Conservation (phyloP, 2,329 filamentous ascomycete genomes). For the Pseudogymnoascus verrucosus region DNA sequence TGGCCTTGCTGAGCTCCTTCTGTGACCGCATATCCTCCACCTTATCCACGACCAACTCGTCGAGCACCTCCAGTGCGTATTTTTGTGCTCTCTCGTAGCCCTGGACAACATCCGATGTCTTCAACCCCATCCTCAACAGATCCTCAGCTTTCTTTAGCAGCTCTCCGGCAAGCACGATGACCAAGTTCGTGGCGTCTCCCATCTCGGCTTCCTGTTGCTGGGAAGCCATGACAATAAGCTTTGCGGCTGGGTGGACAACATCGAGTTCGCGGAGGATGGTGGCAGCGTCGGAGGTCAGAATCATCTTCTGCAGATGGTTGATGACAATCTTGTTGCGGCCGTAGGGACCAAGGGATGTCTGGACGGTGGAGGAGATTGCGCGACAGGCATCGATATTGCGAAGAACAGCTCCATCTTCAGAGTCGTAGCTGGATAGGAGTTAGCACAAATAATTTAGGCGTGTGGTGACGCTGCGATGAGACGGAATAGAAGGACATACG, state of each 20-base stretch:
- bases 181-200: constrained; percentile 96
- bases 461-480: neutral
- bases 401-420: constrained; percentile 96
- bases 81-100: constrained; percentile 94
- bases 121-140: constrained; percentile 89
- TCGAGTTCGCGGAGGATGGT: constrained; percentile 97
- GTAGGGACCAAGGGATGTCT: constrained; percentile 93
- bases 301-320: constrained; percentile 99
- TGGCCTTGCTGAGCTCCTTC: constrained; percentile 84
- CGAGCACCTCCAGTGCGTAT: constrained; percentile 75
- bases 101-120: constrained; percentile 93
- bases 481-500: neutral
- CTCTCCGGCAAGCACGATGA: constrained; percentile 92
- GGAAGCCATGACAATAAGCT: constrained; percentile 95
- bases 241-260: constrained; percentile 95
- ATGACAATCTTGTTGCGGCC: constrained; percentile 99
- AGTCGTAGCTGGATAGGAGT: constrained; percentile 68
- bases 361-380: constrained; percentile 89
- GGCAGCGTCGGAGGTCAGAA: constrained; percentile 92
- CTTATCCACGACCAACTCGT: constrained; percentile 85
- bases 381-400: constrained; percentile 98
- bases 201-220: constrained; percentile 99
- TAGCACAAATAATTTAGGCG: constrained; percentile 23
- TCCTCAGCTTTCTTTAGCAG: constrained; percentile 96
- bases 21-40: constrained; percentile 75